These are phyloP conservation scores for Lenwebbia sp. DNA, from an alignment of 345 rosid species.

Conservation along the genomic window DNA sequence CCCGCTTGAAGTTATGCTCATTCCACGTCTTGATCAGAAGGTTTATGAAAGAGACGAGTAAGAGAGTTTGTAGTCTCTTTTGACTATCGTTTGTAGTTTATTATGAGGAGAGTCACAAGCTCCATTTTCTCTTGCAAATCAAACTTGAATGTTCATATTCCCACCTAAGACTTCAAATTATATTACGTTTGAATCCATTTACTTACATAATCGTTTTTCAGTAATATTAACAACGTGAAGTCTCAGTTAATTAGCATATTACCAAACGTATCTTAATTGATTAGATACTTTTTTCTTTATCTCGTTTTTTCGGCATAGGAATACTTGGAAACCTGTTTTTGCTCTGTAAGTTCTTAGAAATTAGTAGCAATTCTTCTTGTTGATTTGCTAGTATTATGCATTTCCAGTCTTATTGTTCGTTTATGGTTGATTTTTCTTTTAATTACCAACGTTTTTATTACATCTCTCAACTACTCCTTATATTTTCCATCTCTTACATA, in stretches of 20 bases:
- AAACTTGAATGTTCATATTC: neutral
- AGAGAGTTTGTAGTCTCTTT: neutral
- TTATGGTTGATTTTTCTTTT: neutral
- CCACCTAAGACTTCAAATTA: neutral
- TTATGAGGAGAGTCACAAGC: neutral
- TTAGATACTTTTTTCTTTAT: neutral
- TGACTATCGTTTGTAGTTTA: neutral
- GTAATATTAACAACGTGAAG: neutral
- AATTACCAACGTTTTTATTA: neutral
- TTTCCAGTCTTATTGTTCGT: neutral
- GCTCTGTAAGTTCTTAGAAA: neutral
- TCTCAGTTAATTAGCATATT: neutral
- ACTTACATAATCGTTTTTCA: neutral
- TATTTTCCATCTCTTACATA: neutral
- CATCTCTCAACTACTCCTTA: neutral
- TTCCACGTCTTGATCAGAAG: conserved; percentile 15
- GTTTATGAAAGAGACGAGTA: conserved; percentile 1
- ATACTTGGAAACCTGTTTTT: neutral
- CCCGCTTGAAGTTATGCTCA: conserved; percentile 19
- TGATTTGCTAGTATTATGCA: neutral
- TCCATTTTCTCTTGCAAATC: neutral
- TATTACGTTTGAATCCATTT: neutral
- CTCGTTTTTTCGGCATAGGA: neutral
- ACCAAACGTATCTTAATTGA: neutral
- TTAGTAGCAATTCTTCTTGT: neutral